Base-by-base conservation (phyloP, 2,329 filamentous ascomycete genomes). In the Phialophora expanda region DNA sequence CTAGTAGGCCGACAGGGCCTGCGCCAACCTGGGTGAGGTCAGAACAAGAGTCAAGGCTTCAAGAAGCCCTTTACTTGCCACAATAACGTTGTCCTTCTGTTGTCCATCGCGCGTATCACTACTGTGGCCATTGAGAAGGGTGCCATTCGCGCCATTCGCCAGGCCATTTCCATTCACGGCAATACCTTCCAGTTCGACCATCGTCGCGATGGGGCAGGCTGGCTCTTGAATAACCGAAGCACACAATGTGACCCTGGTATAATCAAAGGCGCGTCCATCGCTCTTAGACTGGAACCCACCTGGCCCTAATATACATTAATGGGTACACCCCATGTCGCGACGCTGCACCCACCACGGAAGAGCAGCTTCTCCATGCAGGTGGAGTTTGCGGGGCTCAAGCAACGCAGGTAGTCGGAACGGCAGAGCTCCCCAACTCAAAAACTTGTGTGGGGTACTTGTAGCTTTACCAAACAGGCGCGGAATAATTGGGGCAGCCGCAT, bases 1-100 rank as follows among this genome's bases (percentile, higher is more conserved):
- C 72, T 4, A 75, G 66, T 3, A 76, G 68, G 17, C 75, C 75
- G 1, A 73, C 73, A 1, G 75, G 75, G 9, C 74, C 75, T 12
- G 75, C 74, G 32, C 74, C 73, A 17, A 76, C 74, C 53, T 55
- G 4, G 7, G 17, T 8, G 9, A 32, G 3, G 53, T 55, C 28
- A 55, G 28, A 17, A 30, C 17, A 11, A 55, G 53, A 32, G 12
- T 20, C 53, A 4, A 14, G n/a, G 17, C 28, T 20, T 28, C 24
- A 11, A 30, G 5, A 55, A n/a, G 26, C n/a, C 38, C 1, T 14
- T 30, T 32, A 55, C 53, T 30, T 34, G 28, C 53, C 28, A 55
- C 53, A 32, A 55, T 55, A 20, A 55, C 53, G 28, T 55, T 55
- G 53, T 55, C 53, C 48, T 22, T 51, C 24, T 22, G 20, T 22